Conservation (phyloP, 108 stramenopile species). For the Tribonema minus region DNA sequence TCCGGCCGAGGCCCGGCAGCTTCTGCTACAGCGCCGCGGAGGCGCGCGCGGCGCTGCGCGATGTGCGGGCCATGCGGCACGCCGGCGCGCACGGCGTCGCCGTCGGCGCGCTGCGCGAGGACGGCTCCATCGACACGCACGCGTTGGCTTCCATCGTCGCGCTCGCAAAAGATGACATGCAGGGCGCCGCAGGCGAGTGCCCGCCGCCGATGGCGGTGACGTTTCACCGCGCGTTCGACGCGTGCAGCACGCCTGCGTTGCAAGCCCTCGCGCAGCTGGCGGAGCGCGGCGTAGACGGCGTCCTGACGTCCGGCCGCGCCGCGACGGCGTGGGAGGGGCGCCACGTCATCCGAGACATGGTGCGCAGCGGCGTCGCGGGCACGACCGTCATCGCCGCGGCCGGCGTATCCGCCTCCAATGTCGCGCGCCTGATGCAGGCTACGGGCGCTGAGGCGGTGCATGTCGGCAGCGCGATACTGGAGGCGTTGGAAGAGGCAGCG, state of each 20-base stretch:
- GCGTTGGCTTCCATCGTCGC: background rate
- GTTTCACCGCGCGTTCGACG: slow-evolving; percentile 38
- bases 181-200: too few species aligned
- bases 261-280: background rate
- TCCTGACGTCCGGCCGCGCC: slow-evolving; percentile 12
- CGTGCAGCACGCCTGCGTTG: slow-evolving; percentile 1
- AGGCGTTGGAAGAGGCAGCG: too few species aligned
- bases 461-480: slow-evolving; percentile 19
- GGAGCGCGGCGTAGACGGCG: slow-evolving; percentile 1
- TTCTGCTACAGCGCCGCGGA: slow-evolving; percentile 8
- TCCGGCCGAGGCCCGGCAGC: slow-evolving; percentile 25
- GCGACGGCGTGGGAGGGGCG: slow-evolving; percentile 20
- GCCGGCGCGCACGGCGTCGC: slow-evolving; percentile 36
- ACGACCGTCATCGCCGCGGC: slow-evolving; percentile 17
- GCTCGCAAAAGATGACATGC: too few species aligned
- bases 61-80: slow-evolving; percentile 4
- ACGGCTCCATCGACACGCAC: slow-evolving; percentile 6
- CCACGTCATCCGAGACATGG: background rate
- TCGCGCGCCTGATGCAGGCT: slow-evolving; percentile 1
- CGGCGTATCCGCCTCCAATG: slow-evolving; percentile 2
- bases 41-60: background rate
- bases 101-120: slow-evolving; percentile 19
- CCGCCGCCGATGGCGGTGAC: too few species aligned
- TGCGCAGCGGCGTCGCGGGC: background rate
- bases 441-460: slow-evolving; percentile 28